phyloP scores from a whole-genome alignment of 176 grass and related monocot species.

The Juncus effusus region DNA sequence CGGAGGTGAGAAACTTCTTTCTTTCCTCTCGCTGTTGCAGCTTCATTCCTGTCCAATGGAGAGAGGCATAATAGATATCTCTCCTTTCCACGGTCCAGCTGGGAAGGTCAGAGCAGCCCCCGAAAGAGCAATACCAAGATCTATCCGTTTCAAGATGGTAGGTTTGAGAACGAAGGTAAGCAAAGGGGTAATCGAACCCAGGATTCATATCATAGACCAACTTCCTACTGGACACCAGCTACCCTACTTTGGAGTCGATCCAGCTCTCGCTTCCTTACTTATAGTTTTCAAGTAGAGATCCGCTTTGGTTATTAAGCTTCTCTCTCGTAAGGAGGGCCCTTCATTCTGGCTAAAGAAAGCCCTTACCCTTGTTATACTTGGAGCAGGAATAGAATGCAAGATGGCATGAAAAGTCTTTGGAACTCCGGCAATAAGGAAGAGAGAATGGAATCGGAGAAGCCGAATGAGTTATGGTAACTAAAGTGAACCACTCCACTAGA shows the following conservation, averaged over 20 bases:
- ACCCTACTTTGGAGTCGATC: background rate
- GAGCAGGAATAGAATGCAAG: background rate
- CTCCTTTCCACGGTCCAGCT: too few species aligned
- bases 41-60: too few species aligned
- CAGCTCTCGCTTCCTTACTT: background rate
- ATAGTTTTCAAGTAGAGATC: background rate
- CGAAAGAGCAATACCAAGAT: too few species aligned
- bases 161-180: too few species aligned
- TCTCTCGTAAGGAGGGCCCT: background rate
- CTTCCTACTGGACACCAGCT: background rate
- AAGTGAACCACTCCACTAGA: background rate
- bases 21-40: too few species aligned
- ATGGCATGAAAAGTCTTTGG: background rate
- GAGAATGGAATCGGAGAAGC: background rate
- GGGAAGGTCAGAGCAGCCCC: too few species aligned
- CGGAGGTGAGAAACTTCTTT: too few species aligned
- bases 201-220: background rate
- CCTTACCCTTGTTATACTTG: conserved; percentile 3
- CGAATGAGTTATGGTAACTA: conserved; percentile 3
- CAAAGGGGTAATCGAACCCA: too few species aligned
- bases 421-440: background rate
- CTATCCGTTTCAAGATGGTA: too few species aligned
- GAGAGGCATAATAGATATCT: too few species aligned
- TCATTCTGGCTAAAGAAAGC: background rate
- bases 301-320: background rate